Conservation (phyloP, 306 rosid species). For the Amphicarpaea edgeworthii region DNA sequence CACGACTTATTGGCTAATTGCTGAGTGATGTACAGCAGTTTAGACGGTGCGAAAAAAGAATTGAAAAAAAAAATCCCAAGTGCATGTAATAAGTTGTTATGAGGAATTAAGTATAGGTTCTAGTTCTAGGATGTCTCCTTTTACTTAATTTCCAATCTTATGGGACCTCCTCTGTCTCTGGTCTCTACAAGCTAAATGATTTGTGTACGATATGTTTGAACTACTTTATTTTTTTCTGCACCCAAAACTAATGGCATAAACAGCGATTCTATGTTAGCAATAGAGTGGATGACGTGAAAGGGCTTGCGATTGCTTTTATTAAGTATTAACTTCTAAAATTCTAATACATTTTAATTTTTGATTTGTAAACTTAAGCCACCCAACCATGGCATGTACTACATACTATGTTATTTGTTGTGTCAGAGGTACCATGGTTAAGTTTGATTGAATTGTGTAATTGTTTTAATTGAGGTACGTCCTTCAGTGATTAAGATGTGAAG, state of each 20-base stretch:
- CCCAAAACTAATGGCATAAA: neutral
- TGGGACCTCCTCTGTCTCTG: slow-evolving; percentile 32
- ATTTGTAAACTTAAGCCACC: neutral
- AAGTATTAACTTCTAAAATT: neutral
- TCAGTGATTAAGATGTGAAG: neutral
- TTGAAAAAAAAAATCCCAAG: slow-evolving; percentile 27
- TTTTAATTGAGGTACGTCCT: neutral
- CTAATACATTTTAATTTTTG: neutral
- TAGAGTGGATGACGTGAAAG: slow-evolving; percentile 3
- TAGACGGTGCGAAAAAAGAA: neutral
- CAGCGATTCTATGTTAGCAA: slow-evolving; percentile 1
- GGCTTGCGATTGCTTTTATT: neutral
- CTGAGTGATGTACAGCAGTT: slow-evolving; percentile 13
- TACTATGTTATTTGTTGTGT: neutral
- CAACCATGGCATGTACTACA: neutral
- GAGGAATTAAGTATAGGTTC: neutral
- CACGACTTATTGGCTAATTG: neutral
- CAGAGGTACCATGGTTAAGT: neutral
- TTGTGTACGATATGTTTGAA: neutral
- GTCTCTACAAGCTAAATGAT: slow-evolving; percentile 7
- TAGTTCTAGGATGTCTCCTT: slow-evolving; percentile 27
- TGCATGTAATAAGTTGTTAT: slow-evolving; percentile 6
- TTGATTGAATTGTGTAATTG: neutral
- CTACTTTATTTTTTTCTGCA: neutral
- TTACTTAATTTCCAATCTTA: slow-evolving; percentile 34